These are phyloP conservation scores for Ceratobasidium sp. DNA, from an alignment of 1,284 basidiomycete genomes.

Conservation along the genomic window DNA sequence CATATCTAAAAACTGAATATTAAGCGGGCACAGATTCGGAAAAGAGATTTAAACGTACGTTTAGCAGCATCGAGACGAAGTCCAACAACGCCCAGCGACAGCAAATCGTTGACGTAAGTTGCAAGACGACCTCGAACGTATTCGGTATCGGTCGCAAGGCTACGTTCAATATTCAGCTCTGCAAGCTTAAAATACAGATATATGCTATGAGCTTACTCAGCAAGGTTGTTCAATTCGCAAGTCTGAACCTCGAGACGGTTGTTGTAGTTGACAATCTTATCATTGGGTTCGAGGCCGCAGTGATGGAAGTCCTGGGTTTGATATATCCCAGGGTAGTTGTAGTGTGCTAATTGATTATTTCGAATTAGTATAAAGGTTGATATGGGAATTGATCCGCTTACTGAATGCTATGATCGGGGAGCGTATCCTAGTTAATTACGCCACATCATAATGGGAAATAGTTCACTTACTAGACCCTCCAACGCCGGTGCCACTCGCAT, in stretches of 20 bases:
- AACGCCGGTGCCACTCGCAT: conserved; percentile 44
- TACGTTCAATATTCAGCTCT: conserved; percentile 29
- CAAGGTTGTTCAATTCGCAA: conserved; percentile 56
- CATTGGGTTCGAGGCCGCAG: conserved; percentile 41
- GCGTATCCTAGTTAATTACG: neutral
- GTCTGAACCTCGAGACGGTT: conserved; percentile 69
- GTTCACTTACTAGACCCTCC: conserved; percentile 43
- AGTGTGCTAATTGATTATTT: conserved; percentile 41
- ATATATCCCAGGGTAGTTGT: conserved; percentile 46
- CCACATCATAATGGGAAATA: neutral
- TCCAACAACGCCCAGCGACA: conserved; percentile 71
- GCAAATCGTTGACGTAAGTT: conserved; percentile 67
- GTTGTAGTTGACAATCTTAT: conserved; percentile 50
- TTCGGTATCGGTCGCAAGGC: conserved; percentile 66
- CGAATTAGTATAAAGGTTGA: neutral
- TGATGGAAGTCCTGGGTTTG: conserved; percentile 46
- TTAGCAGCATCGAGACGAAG: conserved; percentile 74
- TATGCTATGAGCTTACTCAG: conserved; percentile 42
- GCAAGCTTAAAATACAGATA: neutral
- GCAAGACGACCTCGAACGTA: conserved; percentile 66
- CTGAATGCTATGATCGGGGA: conserved; percentile 40
- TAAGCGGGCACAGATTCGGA: neutral
- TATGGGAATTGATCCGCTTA: neutral
- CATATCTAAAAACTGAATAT: conserved; percentile 40
- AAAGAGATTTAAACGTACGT: conserved; percentile 54